A percentile compares a stretch with the other conserved stretches of the same genome.
These are phyloP conservation scores for Picea sitchensis DNA, from an alignment of 75 land plant genomes.

Conservation along the genomic window DNA sequence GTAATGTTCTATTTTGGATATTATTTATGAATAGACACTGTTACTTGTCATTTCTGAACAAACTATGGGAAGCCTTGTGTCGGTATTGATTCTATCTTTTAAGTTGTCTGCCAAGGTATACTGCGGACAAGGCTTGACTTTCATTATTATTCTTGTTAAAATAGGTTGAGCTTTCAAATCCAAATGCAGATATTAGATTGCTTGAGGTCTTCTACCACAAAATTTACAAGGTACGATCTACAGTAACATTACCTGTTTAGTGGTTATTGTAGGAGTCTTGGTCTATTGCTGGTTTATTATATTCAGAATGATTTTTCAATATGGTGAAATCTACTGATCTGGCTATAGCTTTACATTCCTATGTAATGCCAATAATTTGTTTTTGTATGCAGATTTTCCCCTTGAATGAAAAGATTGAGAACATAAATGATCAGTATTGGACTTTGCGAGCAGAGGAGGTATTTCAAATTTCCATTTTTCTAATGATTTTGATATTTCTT, in stretches of 20 bases:
- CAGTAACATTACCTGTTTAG: no score
- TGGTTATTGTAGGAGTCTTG: no score
- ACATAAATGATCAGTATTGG: constrained; percentile 39
- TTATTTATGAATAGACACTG: background rate
- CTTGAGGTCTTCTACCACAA: constrained; percentile 97
- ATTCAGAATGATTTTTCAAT: no score
- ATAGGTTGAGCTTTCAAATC: constrained; percentile 92
- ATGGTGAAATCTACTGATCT: no score
- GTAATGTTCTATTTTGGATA: background rate
- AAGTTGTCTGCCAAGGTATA: background rate
- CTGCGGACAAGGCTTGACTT: background rate
- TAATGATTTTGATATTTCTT: background rate
- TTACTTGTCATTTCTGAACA: background rate
- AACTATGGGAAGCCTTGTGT: background rate
- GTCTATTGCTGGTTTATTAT: no score
- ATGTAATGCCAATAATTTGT: background rate
- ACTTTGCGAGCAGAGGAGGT: constrained; percentile 30
- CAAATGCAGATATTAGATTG: constrained; percentile 88
- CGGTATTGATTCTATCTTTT: background rate
- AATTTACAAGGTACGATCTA: constrained; percentile 78
- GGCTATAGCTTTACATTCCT: background rate
- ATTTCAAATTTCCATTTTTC: background rate
- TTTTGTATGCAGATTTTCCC: constrained; percentile 22
- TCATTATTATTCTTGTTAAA: background rate
- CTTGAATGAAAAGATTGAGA: constrained; percentile 32